Conservation (phyloP, 768 basidiomycete genomes). For the Leccinum barrowsii region DNA sequence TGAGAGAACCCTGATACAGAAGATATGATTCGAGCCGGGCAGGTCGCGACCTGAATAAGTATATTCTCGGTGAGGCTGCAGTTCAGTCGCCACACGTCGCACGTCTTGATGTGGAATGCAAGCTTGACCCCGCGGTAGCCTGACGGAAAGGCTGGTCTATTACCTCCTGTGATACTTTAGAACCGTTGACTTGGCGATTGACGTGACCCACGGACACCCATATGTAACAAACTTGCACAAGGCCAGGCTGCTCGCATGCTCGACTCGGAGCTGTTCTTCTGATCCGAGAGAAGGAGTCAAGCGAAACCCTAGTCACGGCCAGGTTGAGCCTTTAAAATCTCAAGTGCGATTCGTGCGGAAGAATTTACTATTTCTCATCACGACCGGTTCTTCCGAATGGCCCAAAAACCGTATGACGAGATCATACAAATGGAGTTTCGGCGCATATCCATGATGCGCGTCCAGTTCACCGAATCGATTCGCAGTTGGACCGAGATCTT, state of each 20-base stretch:
- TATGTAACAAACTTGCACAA: constrained; percentile 12
- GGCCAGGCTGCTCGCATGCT: constrained; percentile 5
- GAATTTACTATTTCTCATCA: constrained; percentile 18
- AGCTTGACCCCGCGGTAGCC: constrained; percentile 14
- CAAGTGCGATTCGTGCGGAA: constrained; percentile 23
- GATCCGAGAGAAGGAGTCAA: constrained; percentile 21
- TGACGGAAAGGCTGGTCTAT: constrained; percentile 13
- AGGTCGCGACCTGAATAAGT: constrained; percentile 8
- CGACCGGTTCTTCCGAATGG: constrained; percentile 19
- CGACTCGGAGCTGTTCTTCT: constrained; percentile 1
- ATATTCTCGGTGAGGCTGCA: constrained; percentile 8
- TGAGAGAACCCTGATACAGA: constrained; percentile 8
- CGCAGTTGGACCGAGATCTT: constrained; percentile 14
- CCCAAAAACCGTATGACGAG: constrained; percentile 18
- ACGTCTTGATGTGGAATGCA: constrained; percentile 16
- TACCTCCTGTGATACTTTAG: constrained; percentile 15
- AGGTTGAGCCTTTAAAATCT: constrained; percentile 21
- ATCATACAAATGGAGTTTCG: constrained; percentile 26
- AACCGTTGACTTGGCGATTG: constrained; percentile 27
- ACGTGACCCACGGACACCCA: constrained; percentile 23
- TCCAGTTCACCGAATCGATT: constrained; percentile 24
- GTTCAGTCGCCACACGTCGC: constrained; percentile 8
- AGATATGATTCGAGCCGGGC: constrained; percentile 8
- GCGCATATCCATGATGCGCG: constrained; percentile 9
- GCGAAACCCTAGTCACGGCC: constrained; percentile 21